A percentile compares a stretch with the other conserved stretches of the same genome.
Conservation (phyloP, 805 yeast genomes). For the Scheffersomyces lignosus region DNA sequence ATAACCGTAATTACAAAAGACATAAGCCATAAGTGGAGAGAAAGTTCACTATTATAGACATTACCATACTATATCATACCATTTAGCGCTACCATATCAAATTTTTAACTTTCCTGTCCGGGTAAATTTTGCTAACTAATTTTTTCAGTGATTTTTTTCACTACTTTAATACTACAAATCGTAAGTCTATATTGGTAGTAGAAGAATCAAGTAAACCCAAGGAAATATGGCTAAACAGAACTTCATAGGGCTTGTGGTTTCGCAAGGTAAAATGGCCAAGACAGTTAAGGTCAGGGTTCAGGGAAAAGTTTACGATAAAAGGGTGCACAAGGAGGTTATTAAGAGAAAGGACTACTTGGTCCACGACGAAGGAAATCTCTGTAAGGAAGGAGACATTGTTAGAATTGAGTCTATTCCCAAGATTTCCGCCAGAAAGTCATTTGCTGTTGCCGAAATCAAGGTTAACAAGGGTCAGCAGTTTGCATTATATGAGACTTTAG, state of each 20-base stretch:
- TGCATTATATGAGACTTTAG: slow-evolving; percentile 73
- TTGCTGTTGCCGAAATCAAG: slow-evolving; percentile 91
- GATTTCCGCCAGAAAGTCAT: slow-evolving; percentile 74
- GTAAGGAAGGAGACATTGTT: slow-evolving; percentile 94
- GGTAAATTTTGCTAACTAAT: no score
- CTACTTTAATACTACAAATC: no score
- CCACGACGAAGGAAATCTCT: slow-evolving; percentile 89
- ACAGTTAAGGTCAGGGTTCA: slow-evolving; percentile 92
- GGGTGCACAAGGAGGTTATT: slow-evolving; percentile 72
- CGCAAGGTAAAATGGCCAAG: slow-evolving; percentile 95
- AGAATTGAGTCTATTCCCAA: slow-evolving; percentile 90
- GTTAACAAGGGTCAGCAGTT: slow-evolving; percentile 89
- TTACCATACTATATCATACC: no score
- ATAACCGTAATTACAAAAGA: no score
- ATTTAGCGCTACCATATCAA: no score
- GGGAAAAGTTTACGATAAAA: slow-evolving; percentile 67
- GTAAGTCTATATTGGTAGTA: no score
- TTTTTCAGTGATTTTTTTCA: no score
- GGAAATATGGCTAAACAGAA: slow-evolving; percentile 84
- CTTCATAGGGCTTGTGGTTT: slow-evolving; percentile 87
- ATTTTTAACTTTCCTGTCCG: no score
- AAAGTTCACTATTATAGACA: no score
- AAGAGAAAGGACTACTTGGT: slow-evolving; percentile 83
- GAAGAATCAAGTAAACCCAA: no score
- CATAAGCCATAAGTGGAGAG: no score